Evolutionary conservation across 148 eudicot species (phyloP).

Genomic region (Nepenthes gracilis): DNA sequence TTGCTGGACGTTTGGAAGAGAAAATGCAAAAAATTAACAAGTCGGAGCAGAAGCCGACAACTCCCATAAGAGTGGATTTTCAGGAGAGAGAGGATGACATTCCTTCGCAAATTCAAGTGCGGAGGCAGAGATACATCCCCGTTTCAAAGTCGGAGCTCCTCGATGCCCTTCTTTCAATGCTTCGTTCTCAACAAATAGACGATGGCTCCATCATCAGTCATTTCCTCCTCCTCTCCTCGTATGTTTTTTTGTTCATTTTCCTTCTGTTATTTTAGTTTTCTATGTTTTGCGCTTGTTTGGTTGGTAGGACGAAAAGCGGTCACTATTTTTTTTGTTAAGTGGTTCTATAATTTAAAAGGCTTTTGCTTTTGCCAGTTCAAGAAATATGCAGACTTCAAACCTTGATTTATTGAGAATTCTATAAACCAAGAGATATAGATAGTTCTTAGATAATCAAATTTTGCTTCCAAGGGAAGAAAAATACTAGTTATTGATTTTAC

Average conservation of each 20-base stretch:
- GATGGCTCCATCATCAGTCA: constrained; percentile 22
- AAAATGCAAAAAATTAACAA: too few relatives aligned
- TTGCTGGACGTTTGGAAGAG: too few relatives aligned
- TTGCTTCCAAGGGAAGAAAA: too few relatives aligned
- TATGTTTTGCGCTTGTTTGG: background rate
- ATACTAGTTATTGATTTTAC: too few relatives aligned
- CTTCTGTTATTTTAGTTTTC: constrained; percentile 3
- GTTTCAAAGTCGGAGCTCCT: constrained; percentile 56
- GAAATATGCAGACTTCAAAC: too few relatives aligned
- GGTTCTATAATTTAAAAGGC: too few relatives aligned
- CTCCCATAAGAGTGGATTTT: too few relatives aligned
- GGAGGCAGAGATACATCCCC: constrained; percentile 57
- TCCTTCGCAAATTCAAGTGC: constrained; percentile 42
- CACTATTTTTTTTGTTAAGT: background rate
- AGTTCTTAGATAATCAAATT: too few relatives aligned
- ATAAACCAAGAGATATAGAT: too few relatives aligned
- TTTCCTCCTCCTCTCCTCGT: constrained; percentile 44
- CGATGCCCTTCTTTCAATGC: constrained; percentile 35
- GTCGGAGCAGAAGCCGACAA: too few relatives aligned
- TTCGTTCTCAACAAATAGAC: constrained; percentile 21
- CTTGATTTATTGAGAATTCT: too few relatives aligned
- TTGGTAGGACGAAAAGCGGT: background rate
- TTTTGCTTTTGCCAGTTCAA: too few relatives aligned
- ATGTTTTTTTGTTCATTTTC: constrained; percentile 7
- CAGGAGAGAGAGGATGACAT: background rate